phyloP scores from a whole-genome alignment of 495 filamentous ascomycete species.

The Penicillium waksmanii region DNA sequence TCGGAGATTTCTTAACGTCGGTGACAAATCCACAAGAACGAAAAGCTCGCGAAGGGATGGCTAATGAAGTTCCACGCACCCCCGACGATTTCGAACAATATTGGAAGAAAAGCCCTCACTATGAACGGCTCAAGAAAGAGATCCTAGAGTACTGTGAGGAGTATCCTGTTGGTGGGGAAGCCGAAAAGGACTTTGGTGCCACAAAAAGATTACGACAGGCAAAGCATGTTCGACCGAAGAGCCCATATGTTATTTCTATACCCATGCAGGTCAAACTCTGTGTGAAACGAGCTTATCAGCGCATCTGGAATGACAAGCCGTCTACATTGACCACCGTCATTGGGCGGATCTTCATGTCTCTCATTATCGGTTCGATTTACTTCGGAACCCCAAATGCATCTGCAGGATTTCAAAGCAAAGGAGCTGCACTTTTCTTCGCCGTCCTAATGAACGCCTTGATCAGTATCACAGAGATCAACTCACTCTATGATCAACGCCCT shows the following conservation, averaged over 20 bases:
- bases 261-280: conserved; percentile 54
- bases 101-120: conserved; percentile 59
- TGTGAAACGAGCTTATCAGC: conserved; percentile 55
- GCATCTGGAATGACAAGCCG: conserved; percentile 73
- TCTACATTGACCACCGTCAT: conserved; percentile 75
- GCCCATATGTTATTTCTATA: conserved; percentile 50
- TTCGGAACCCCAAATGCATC: conserved; percentile 71
- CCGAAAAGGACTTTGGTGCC: conserved; percentile 36
- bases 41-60: conserved; percentile 60
- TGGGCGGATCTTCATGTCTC: conserved; percentile 76
- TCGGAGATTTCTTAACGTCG: conserved; percentile 73
- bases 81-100: conserved; percentile 69
- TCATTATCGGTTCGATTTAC: conserved; percentile 88
- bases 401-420: conserved; percentile 75
- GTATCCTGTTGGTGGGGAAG: conserved; percentile 38
- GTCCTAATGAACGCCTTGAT: conserved; percentile 66
- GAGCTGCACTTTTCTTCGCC: conserved; percentile 87
- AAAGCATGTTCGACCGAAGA: conserved; percentile 46
- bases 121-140: conserved; percentile 51
- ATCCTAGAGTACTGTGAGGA: conserved; percentile 51
- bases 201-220: conserved; percentile 43
- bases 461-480: conserved; percentile 62
- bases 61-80: conserved; percentile 67
- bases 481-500: conserved; percentile 60
- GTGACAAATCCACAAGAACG: conserved; percentile 71